Evolutionary conservation across 495 filamentous ascomycete genomes (phyloP).

Genomic region (Massariosphaeria phaeospora): DNA sequence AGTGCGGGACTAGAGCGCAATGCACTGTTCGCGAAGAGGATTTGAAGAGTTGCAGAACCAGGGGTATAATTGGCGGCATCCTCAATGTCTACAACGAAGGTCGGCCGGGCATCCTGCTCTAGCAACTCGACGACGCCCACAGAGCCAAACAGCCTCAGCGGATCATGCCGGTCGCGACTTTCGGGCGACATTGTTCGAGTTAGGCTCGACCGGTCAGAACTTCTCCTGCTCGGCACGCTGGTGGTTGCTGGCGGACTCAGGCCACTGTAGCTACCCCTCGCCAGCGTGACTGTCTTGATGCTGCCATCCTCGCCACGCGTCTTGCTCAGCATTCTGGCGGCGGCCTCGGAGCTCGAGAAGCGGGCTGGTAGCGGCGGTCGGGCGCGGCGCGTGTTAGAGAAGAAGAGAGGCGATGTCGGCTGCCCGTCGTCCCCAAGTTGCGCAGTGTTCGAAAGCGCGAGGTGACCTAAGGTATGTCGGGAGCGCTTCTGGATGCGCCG

Average conservation of each 20-base stretch:
- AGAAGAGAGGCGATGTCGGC: slow-evolving; percentile 55
- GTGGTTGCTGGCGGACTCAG: slow-evolving; percentile 48
- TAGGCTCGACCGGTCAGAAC: slow-evolving; percentile 29
- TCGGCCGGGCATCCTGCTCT: slow-evolving; percentile 62
- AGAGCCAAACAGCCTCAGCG: slow-evolving; percentile 48
- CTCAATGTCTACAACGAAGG: slow-evolving; percentile 61
- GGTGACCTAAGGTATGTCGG: slow-evolving; percentile 28
- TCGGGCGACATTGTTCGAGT: slow-evolving; percentile 40
- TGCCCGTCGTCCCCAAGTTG: slow-evolving; percentile 10
- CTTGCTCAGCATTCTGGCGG: slow-evolving; percentile 56
- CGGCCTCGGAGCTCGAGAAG: slow-evolving; percentile 52
- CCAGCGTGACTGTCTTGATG: slow-evolving; percentile 60
- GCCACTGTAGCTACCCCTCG: slow-evolving; percentile 53
- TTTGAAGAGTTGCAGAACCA: slow-evolving; percentile 43
- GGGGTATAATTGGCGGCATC: slow-evolving; percentile 50
- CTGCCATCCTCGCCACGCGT: slow-evolving; percentile 48
- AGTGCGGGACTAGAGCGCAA: slow-evolving; percentile 48
- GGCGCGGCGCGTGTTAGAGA: slow-evolving; percentile 48
- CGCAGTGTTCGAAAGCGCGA: slow-evolving; percentile 17
- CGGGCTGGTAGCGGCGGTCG: slow-evolving; percentile 49
- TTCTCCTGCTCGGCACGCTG: slow-evolving; percentile 45
- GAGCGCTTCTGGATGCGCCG: slow-evolving; percentile 17
- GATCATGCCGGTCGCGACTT: slow-evolving; percentile 38
- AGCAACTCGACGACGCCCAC: slow-evolving; percentile 61
- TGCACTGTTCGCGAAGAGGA: slow-evolving; percentile 57